phyloP scores from a whole-genome alignment of 2,329 filamentous ascomycete species.

The Delphinella strobiligena region DNA sequence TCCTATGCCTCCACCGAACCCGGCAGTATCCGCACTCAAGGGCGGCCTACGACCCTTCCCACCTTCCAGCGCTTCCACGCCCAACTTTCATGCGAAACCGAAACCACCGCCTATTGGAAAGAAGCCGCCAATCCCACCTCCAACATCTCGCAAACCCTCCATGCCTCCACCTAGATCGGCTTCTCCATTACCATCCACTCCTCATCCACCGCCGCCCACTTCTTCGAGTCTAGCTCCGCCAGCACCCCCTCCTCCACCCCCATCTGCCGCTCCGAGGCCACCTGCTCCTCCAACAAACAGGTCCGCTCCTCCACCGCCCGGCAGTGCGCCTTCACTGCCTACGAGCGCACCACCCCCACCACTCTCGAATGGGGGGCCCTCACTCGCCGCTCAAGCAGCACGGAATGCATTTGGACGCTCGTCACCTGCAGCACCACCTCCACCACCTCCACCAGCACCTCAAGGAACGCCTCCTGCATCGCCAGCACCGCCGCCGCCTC shows the following conservation, averaged over 20 bases:
- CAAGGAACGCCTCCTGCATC: slow-evolving; percentile 19
- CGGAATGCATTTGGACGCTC: slow-evolving; percentile 42
- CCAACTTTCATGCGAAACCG: slow-evolving; percentile 41
- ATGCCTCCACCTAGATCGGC: slow-evolving; percentile 16
- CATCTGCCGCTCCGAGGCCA: slow-evolving; percentile 22
- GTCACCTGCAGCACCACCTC: slow-evolving; percentile 21
- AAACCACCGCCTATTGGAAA: slow-evolving; percentile 69
- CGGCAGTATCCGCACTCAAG: slow-evolving; percentile 39
- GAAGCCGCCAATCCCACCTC: slow-evolving; percentile 52
- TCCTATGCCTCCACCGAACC: slow-evolving; percentile 45
- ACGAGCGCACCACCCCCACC: slow-evolving; percentile 13
- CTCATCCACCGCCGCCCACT: slow-evolving; percentile 21
- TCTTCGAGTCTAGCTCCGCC: slow-evolving; percentile 56
- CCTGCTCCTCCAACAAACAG: slow-evolving; percentile 17
- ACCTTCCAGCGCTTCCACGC: slow-evolving; percentile 46
- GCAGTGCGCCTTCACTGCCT: slow-evolving; percentile 41
- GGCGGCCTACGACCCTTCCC: slow-evolving; percentile 45
- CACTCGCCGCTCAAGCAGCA: slow-evolving; percentile 47
- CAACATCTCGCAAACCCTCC: slow-evolving; percentile 45
- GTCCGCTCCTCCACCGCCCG: slow-evolving; percentile 40
- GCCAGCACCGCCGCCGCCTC: slow-evolving; percentile 31
- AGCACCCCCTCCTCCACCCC: slow-evolving; percentile 21
- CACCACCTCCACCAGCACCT: slow-evolving; percentile 24
- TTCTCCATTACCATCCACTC: slow-evolving; percentile 22
- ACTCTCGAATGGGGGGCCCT: slow-evolving; percentile 28